These are phyloP conservation scores for Colletotrichum echinochloae DNA, from an alignment of 2,329 filamentous ascomycete genomes.

Conservation along the genomic window DNA sequence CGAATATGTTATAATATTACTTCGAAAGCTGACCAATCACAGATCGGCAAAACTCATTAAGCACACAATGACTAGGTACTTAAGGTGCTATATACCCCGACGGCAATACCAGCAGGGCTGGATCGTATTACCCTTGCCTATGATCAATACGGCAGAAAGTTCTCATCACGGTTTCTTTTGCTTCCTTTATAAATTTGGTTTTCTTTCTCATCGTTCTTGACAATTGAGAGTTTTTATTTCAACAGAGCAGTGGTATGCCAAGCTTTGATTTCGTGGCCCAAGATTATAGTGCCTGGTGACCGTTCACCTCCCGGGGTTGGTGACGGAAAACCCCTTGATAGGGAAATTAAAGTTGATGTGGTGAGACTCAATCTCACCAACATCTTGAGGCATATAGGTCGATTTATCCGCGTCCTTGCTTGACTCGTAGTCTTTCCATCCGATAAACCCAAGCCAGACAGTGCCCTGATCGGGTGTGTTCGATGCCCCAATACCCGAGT, in stretches of 20 bases:
- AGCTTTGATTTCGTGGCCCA: background rate
- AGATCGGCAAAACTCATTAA: background rate
- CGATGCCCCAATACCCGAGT: slow-evolving; percentile 17
- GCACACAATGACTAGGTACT: background rate
- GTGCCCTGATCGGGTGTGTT: slow-evolving; percentile 26
- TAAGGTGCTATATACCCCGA: accelerated
- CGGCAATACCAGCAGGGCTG: background rate
- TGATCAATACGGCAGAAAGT: accelerated
- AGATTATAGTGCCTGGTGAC: background rate
- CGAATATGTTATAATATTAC: no score
- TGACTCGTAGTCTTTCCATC: slow-evolving; percentile 30
- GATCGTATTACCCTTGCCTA: no score
- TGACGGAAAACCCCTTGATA: slow-evolving; percentile 37
- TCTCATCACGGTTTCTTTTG: background rate
- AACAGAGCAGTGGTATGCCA: background rate
- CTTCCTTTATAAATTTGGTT: background rate
- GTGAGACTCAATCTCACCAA: slow-evolving; percentile 21
- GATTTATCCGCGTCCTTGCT: slow-evolving; percentile 32
- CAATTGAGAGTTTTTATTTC: background rate
- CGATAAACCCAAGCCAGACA: slow-evolving; percentile 28
- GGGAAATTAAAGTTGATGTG: slow-evolving; percentile 39
- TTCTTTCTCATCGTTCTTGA: background rate
- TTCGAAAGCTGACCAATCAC: no score
- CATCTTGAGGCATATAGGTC: slow-evolving; percentile 11
- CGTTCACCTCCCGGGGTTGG: slow-evolving; percentile 32